A percentile compares a stretch with the other conserved stretches of the same genome.
Conservation (phyloP, 192 early-diverging fungal genomes). For the Coemansia sp. region DNA sequence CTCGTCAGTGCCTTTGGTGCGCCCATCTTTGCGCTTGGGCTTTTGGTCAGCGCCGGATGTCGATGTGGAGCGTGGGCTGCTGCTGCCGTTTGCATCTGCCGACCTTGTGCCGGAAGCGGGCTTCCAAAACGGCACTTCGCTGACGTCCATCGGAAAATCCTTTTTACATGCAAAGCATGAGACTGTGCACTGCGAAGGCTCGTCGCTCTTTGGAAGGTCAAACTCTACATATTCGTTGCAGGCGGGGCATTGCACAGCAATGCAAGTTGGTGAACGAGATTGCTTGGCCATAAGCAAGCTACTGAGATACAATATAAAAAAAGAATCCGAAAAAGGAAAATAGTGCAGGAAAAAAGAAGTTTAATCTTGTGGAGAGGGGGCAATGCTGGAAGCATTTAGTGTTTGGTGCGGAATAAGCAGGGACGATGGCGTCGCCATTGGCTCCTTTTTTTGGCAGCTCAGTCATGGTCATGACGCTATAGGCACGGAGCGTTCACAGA, state of each 20-base stretch:
- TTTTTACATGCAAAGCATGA: slow-evolving; percentile 46
- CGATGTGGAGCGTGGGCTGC: slow-evolving; percentile 8
- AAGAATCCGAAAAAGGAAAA: slow-evolving; percentile 11
- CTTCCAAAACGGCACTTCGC: slow-evolving; percentile 54
- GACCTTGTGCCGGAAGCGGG: neutral
- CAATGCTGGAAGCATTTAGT: neutral
- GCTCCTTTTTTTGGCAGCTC: too few species aligned
- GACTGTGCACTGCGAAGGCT: slow-evolving; percentile 28
- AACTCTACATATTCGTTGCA: slow-evolving; percentile 53
- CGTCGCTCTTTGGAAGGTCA: slow-evolving; percentile 42
- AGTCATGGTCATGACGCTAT: too few species aligned
- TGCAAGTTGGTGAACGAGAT: slow-evolving; percentile 47
- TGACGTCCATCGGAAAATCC: slow-evolving; percentile 51
- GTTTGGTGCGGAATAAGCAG: slow-evolving; percentile 1
- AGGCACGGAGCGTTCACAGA: too few species aligned
- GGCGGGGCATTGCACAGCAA: slow-evolving; percentile 49
- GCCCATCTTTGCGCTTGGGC: slow-evolving; percentile 34
- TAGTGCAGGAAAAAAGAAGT: slow-evolving; percentile 7
- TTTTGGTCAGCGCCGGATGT: slow-evolving; percentile 9
- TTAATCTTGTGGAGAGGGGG: too few species aligned
- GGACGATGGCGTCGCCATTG: too few species aligned
- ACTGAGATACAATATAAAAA: slow-evolving; percentile 1
- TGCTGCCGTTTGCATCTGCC: slow-evolving; percentile 5
- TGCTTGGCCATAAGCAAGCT: slow-evolving; percentile 35
- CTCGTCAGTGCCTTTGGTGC: slow-evolving; percentile 62